Evolutionary conservation across 371 early-diverging fungal species (phyloP).

Genomic region (Syncephalastrum sp.): DNA sequence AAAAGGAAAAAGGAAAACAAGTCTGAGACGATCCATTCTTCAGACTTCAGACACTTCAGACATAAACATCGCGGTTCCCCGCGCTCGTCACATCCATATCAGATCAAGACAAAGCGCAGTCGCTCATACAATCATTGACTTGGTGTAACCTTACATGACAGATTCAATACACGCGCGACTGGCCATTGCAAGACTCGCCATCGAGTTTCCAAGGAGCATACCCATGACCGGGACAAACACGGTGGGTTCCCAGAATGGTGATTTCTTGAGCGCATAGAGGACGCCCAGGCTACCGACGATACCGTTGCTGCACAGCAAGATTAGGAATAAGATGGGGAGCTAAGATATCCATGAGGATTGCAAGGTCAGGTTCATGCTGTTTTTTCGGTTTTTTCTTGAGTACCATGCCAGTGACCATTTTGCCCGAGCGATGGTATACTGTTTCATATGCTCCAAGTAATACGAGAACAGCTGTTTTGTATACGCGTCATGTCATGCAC

Average conservation of each 20-base stretch:
- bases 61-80: constrained; percentile 83
- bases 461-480: constrained; percentile 5
- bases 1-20: too few species aligned
- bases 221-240: constrained; percentile 87
- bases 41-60: constrained; percentile 39
- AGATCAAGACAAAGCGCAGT: constrained; percentile 30
- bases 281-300: constrained; percentile 55
- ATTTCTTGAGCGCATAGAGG: constrained; percentile 63
- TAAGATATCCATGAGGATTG: constrained; percentile 6
- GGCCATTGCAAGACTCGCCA: constrained; percentile 83
- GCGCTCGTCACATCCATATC: constrained; percentile 84
- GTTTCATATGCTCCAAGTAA: constrained; percentile 14
- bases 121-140: too few species aligned
- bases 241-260: constrained; percentile 73
- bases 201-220: constrained; percentile 83
- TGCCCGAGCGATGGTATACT: constrained; percentile 7
- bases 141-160: constrained; percentile 30
- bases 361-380: background rate
- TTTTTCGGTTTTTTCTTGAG: background rate
- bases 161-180: constrained; percentile 64
- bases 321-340: constrained; percentile 48
- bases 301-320: constrained; percentile 47
- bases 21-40: too few species aligned
- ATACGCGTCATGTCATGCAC: background rate
- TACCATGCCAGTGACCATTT: constrained; percentile 9